These are phyloP conservation scores for Aquilaria yunnanensis DNA, from an alignment of 345 rosid species.

Conservation along the genomic window DNA sequence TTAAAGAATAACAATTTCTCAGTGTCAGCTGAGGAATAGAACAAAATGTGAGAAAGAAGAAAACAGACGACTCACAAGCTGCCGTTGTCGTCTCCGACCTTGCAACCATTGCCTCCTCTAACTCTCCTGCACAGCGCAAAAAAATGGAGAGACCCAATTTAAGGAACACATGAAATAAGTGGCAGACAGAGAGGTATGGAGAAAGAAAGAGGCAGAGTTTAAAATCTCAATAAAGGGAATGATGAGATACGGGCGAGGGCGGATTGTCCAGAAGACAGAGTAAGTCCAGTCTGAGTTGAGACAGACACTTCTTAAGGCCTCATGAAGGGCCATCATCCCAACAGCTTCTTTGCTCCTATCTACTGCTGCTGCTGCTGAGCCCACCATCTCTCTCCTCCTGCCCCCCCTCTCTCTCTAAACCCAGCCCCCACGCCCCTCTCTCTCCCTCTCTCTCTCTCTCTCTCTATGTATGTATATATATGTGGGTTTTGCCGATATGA, in stretches of 20 bases:
- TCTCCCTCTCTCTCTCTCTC: slow-evolving; percentile 3
- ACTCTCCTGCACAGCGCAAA: slow-evolving; percentile 57
- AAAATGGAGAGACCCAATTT: slow-evolving; percentile 22
- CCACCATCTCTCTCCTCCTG: slow-evolving; percentile 68
- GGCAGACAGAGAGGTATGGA: not conserved
- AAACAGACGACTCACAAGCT: slow-evolving; percentile 74
- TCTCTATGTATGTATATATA: not conserved
- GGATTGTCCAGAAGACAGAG: slow-evolving; percentile 99
- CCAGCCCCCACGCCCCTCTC: not conserved
- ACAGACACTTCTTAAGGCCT: slow-evolving; percentile 98
- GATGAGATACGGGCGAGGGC: slow-evolving; percentile 87
- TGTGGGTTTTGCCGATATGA: not conserved
- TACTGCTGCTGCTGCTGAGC: slow-evolving; percentile 68
- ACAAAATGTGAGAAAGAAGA: slow-evolving; percentile 6
- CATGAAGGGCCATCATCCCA: slow-evolving; percentile 99
- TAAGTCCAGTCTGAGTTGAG: slow-evolving; percentile 97
- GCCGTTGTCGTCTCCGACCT: slow-evolving; percentile 97
- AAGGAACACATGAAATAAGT: slow-evolving; percentile 16
- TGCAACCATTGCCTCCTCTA: slow-evolving; percentile 97
- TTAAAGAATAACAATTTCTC: not conserved
- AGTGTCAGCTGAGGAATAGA: slow-evolving; percentile 14
- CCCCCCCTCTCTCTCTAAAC: slow-evolving; percentile 15
- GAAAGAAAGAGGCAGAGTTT: not conserved
- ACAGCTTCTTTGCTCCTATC: slow-evolving; percentile 99
- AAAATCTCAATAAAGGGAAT: slow-evolving; percentile 6